Base-by-base conservation (phyloP, 2,329 filamentous ascomycete species). In the Nothophoma quercina region DNA sequence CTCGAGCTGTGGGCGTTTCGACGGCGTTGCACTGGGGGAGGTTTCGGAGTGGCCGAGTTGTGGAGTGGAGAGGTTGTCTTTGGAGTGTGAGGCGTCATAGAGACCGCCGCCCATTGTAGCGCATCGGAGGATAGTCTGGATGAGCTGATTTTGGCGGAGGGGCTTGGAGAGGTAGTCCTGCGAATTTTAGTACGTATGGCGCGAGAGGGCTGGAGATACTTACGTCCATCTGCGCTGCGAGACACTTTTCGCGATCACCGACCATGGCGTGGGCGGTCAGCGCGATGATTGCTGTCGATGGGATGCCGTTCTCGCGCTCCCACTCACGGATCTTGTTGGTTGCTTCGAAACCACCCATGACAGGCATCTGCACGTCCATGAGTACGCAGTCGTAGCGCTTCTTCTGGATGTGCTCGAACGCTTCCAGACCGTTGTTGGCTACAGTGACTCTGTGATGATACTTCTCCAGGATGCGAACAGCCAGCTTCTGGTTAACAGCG, bases 311-410 rank as follows among this genome's bases (percentile, higher is more conserved):
- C 60, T 88, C 89, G 55, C 88, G 87, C 75, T 99, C 95, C 74
- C 93, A 98, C 73, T 97, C 92, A 67, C 95, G 87, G 63, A 99
- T 99, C 80, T 96, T 96, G 63, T 88, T 90, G 4, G 95, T 99
- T 12, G 95, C 93, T 77, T 99, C 95, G 71, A 99, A 98, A 35
- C 95, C 95, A 71, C 95, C 95, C 93, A 98, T 98, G 68, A 98
- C 90, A n/a, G 95, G 95, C 95, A 99, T 99, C 74, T 98, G 95
- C 15, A 99, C 95, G 71, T 99, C 95, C 95, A 99, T 99, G 40
- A 99, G 83, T 60, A 99, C 95, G 56, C 96, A 91, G 74, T 99
- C 95, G 73, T 96, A 99, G 71, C 91, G 89, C 78, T 89, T 93
- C 72, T 88, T 86, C 81, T 96, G 93, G 64, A 97, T 87, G n/a